Base-by-base conservation (phyloP, 2,329 filamentous ascomycete genomes). In the Colletotrichum filicis region DNA sequence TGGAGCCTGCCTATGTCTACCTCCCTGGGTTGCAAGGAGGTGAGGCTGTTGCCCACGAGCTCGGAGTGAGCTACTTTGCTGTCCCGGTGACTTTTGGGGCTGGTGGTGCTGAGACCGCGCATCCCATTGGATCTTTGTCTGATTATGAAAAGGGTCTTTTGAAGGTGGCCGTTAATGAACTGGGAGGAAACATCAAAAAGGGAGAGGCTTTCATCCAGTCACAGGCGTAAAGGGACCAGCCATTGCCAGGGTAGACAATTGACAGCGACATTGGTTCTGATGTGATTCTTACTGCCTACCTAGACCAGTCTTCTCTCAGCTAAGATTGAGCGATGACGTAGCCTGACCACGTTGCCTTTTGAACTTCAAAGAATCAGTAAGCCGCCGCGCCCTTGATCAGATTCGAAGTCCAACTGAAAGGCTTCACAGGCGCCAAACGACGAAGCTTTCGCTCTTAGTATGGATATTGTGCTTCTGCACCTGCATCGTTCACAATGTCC, bases 11-110 rank as follows among this genome's bases (percentile, higher is more conserved):
- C 7, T 75, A 69, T 37, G 88, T 92, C 91, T 76, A 93, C 92
- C 69, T 94, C 92, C 80, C 91, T 93, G 77, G 91, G 93, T 82
- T 92, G 88, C 80, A 92, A 90, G 76, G 87, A 93, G 76, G 94
- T 89, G 90, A 94, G 93, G 88, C 56, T 2, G 49, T 74, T 14
- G 60, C 62, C 19, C 32, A 19, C 11, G 91, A 93, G 37, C 88
- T 93, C 83, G 92, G 92, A 77, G 85, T 92, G 77, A 90, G 93
- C 75, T 95, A 73, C 59, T 75, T 75, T 49, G 73, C 71, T 12
- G 63, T 73, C 24, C 59, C 68, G 7, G 16, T 72, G 3, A 64
- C n/a, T 19, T 67, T 64, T 16, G 68, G 63, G 11, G 2, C 52
- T 2, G 19, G 26, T 6, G 53, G 68, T 24, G 52, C 59, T 5